Evolutionary conservation across 2,329 filamentous ascomycete genomes (phyloP).

Genomic region (Ceratocystis destructans): DNA sequence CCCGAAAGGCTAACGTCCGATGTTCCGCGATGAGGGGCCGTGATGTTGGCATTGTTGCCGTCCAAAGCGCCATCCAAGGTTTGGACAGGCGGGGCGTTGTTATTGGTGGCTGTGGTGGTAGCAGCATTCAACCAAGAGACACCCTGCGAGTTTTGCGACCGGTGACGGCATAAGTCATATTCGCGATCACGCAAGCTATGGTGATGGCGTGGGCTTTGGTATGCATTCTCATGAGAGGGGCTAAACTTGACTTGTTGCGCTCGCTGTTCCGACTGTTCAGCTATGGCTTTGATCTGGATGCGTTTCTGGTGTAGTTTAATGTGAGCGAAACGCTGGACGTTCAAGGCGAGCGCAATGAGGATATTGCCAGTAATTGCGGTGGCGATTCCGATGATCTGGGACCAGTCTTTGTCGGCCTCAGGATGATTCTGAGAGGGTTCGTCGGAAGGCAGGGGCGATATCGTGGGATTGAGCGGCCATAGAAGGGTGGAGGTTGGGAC

Average conservation of each 20-base stretch:
- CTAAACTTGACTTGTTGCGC: constrained; percentile 28
- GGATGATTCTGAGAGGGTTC: constrained; percentile 14
- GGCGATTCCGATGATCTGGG: constrained; percentile 84
- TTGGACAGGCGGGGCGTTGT: neutral
- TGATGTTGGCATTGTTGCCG: neutral
- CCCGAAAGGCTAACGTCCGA: neutral
- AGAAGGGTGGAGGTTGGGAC: neutral
- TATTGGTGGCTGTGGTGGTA: neutral
- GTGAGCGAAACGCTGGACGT: constrained; percentile 92
- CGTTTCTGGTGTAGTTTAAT: constrained; percentile 64
- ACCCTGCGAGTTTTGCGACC: neutral
- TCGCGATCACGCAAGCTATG: neutral
- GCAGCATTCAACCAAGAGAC: neutral
- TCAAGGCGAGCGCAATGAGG: constrained; percentile 86
- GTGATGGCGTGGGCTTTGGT: neutral
- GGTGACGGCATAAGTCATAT: neutral
- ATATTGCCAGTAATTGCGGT: constrained; percentile 88
- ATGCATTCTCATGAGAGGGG: constrained; percentile 1
- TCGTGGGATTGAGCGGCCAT: constrained; percentile 13
- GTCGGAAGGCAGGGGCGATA: constrained; percentile 2
- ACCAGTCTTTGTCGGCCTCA: constrained; percentile 52
- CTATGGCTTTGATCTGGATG: constrained; percentile 41
- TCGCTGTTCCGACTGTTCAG: constrained; percentile 40
- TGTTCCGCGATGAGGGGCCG: neutral
- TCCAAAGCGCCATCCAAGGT: neutral